These are phyloP conservation scores for Graphilbum fragrans DNA, from an alignment of 2,329 filamentous ascomycete species.

Conservation along the genomic window DNA sequence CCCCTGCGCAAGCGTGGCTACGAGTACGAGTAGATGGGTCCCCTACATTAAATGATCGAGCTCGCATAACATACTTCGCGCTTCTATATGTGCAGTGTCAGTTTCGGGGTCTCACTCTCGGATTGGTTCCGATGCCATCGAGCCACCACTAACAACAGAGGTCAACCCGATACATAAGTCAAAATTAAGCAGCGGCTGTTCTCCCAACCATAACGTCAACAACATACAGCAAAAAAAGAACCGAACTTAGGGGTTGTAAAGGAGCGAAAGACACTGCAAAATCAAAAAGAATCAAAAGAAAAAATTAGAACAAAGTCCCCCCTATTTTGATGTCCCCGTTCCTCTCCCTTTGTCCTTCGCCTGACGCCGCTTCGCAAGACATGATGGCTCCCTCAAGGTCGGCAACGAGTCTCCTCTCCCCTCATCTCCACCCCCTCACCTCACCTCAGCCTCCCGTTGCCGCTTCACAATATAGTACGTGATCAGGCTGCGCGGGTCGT, in stretches of 20 bases:
- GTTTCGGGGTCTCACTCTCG: too few species aligned
- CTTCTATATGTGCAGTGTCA: too few species aligned
- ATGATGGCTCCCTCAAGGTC: neutral
- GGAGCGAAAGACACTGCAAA: neutral
- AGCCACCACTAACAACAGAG: too few species aligned
- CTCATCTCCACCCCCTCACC: neutral
- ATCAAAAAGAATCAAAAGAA: neutral
- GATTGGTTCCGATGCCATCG: too few species aligned
- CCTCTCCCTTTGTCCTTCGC: neutral
- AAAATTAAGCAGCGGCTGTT: too few species aligned
- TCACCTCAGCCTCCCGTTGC: slow-evolving; percentile 36
- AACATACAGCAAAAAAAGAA: too few species aligned
- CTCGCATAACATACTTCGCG: too few species aligned
- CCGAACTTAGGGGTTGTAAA: slow-evolving; percentile 1
- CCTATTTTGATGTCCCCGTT: neutral
- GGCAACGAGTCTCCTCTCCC: neutral
- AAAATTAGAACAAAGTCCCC: neutral
- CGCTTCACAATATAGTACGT: slow-evolving; percentile 71
- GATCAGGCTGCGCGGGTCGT: slow-evolving; percentile 64
- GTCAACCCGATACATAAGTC: too few species aligned
- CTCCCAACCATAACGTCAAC: too few species aligned
- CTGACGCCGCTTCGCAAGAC: neutral
- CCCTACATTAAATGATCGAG: too few species aligned
- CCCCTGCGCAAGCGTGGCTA: neutral
- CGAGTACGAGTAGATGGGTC: too few species aligned